Evolutionary conservation across 139 green algal genomes (phyloP).

Genomic region (Volvox africanus): DNA sequence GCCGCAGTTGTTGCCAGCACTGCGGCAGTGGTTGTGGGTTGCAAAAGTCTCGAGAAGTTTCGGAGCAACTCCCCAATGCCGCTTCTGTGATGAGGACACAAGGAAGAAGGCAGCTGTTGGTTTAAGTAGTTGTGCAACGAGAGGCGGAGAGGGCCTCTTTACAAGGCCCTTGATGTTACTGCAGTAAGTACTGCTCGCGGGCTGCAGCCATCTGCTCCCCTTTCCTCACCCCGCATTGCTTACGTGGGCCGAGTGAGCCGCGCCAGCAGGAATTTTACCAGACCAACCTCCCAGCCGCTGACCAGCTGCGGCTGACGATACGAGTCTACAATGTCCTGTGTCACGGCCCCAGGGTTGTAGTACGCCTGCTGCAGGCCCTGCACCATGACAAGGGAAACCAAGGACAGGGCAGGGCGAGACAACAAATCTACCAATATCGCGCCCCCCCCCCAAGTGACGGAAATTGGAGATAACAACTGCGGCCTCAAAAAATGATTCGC

Average conservation of each 20-base stretch:
- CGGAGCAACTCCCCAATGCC: slow-evolving; percentile 16
- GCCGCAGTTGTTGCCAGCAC: not conserved
- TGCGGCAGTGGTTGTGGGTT: not conserved
- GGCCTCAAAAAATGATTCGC: no score
- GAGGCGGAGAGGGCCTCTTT: not conserved
- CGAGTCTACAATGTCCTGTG: slow-evolving; percentile 68
- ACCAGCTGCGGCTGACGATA: slow-evolving; percentile 86
- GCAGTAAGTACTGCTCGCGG: no score
- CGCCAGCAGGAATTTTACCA: slow-evolving; percentile 64
- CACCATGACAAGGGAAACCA: not conserved
- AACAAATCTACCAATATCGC: no score
- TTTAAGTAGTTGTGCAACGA: not conserved
- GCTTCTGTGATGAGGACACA: not conserved
- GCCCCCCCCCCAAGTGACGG: no score
- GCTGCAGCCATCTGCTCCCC: no score
- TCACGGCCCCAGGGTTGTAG: slow-evolving; percentile 58
- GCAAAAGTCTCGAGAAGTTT: not conserved
- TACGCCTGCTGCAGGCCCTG: slow-evolving; percentile 61
- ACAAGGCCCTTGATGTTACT: no score
- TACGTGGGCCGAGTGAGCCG: slow-evolving; percentile 36
- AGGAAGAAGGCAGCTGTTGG: not conserved
- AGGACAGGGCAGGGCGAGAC: no score
- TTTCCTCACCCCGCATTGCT: not conserved
- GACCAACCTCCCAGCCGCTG: slow-evolving; percentile 78
- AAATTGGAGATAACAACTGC: no score